Conservation (phyloP, 331 rosid genomes). For the Cydonia oblonga region DNA sequence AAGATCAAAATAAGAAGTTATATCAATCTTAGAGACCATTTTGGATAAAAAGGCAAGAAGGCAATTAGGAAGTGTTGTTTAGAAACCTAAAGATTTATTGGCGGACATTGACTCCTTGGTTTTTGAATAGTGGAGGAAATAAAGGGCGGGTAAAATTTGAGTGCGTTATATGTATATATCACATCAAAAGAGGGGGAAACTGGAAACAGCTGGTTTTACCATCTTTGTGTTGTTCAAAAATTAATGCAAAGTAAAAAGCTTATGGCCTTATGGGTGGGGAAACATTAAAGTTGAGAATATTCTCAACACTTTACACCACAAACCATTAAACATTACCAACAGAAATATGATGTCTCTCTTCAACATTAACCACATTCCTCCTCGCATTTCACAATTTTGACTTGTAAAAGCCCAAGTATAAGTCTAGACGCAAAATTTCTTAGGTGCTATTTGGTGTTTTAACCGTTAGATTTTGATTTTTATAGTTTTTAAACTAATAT, state of each 20-base stretch:
- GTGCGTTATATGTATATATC: neutral
- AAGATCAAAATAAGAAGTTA: no score
- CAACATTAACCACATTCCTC: constrained; percentile 15
- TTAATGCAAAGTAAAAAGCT: neutral
- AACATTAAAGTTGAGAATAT: neutral
- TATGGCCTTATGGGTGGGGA: neutral
- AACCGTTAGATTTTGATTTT: no score
- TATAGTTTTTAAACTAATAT: no score
- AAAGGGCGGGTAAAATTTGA: neutral
- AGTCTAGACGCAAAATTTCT: neutral
- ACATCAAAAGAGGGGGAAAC: neutral
- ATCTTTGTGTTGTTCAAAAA: neutral
- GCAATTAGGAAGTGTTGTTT: no score
- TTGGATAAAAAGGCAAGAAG: no score
- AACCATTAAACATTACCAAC: neutral
- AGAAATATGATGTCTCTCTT: constrained; percentile 10
- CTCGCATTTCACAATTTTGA: constrained; percentile 30
- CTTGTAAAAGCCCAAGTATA: neutral
- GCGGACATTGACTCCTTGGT: neutral
- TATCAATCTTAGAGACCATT: no score
- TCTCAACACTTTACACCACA: neutral
- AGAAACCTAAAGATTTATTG: neutral
- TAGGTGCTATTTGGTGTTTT: neutral
- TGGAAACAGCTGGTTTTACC: neutral
- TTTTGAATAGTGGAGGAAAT: neutral